Conservation (phyloP, 2,329 filamentous ascomycete species). For the Beauveria sp. region DNA sequence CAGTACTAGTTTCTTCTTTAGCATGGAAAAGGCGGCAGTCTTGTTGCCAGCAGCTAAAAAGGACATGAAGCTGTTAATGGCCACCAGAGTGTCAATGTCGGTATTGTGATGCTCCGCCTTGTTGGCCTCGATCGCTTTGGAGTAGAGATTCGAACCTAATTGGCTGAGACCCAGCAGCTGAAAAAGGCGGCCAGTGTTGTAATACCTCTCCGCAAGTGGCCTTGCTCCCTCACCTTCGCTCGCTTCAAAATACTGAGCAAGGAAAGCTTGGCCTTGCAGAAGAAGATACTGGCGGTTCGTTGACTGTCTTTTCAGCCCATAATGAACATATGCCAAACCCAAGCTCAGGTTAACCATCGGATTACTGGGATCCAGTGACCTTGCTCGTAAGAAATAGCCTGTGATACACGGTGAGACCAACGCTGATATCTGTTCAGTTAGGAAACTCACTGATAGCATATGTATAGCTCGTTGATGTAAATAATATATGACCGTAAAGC, state of each 20-base stretch:
- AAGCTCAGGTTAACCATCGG: slow-evolving; percentile 74
- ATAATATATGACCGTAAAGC: slow-evolving; percentile 85
- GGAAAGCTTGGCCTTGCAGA: slow-evolving; percentile 74
- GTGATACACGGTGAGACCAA: neutral
- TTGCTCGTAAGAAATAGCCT: slow-evolving; percentile 78
- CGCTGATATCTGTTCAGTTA: neutral
- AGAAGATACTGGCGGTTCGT: slow-evolving; percentile 87
- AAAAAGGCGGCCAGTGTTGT: slow-evolving; percentile 31
- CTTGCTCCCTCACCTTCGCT: neutral
- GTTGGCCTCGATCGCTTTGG: slow-evolving; percentile 23
- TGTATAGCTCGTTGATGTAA: slow-evolving; percentile 73
- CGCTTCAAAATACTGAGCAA: slow-evolving; percentile 37
- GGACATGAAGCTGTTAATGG: slow-evolving; percentile 26
- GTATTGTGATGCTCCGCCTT: slow-evolving; percentile 1
- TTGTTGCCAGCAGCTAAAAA: slow-evolving; percentile 24
- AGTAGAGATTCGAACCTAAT: slow-evolving; percentile 67
- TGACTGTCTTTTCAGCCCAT: slow-evolving; percentile 79
- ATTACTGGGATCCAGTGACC: slow-evolving; percentile 67
- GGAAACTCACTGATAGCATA: slow-evolving; percentile 63
- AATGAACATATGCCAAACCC: slow-evolving; percentile 78
- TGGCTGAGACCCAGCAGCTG: slow-evolving; percentile 29
- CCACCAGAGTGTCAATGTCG: slow-evolving; percentile 23
- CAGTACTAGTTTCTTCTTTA: slow-evolving; percentile 20
- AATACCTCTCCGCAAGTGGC: slow-evolving; percentile 27
- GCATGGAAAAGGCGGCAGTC: slow-evolving; percentile 19